Evolutionary conservation across 768 basidiomycete genomes (phyloP), one percentile per base, ranked within the genome.

Genomic region (Boletus edulis): DNA sequence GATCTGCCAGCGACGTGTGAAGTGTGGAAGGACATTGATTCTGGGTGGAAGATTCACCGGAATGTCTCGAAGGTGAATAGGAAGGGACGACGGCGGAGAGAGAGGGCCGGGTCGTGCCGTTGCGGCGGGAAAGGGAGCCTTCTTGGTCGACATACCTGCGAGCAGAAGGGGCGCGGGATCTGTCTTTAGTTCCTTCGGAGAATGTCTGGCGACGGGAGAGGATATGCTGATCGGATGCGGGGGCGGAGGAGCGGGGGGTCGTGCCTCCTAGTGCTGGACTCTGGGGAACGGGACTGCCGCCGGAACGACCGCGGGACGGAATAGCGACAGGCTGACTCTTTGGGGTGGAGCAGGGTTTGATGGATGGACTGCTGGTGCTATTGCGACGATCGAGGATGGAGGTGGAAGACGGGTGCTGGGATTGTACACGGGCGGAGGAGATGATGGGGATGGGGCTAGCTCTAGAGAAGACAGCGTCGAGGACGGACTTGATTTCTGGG

Each of bases 61-160:
- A 49, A 37, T 53, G 51, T 51, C 69, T 66, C 17, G 62, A 62
- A 24, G 70, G 56, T 38, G 58, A 54, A 48, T 58, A 68, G 13
- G 63, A 63, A 38, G 77, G 67, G 7, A 77, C 72, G 3, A 77
- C 69, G n/a, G 46, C 77, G 63, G 55, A 77, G 69, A 51, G 77
- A 73, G 56, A 78, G 63, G 51, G 81, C 67, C 83, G 78, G 22
- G 67, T 62, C 38, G 79, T 74, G 40, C 75, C 70, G 47, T 79
- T 80, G 47, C 80, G 78, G 18, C 79, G 78, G 31, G 78, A 66
- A 32, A 75, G 55, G 22, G 78, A 70, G 18, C 72, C 69, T 13
- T 82, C 84, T 35, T 86, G 72, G 54, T 89, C 87, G 38, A 78
- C 57, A 49, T 78, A 72, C 70, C 81, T 87, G 20, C 84, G 82